Conservation (phyloP, 2,329 filamentous ascomycete genomes). For the Thyridium curvatum region DNA sequence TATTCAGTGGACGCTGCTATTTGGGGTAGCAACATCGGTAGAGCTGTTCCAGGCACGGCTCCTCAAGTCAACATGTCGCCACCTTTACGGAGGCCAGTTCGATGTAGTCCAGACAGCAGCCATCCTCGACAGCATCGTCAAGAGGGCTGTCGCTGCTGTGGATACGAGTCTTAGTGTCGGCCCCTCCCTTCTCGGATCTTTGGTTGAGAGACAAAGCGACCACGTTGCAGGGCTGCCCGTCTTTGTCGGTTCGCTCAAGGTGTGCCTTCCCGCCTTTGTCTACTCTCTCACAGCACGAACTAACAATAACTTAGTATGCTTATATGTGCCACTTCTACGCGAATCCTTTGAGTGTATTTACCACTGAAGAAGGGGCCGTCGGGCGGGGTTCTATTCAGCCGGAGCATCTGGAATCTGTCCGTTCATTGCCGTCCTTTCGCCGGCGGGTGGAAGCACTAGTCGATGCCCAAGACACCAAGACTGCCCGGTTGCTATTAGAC, state of each 20-base stretch:
- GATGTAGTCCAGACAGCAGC: slow-evolving; percentile 68
- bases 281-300: slow-evolving; percentile 1
- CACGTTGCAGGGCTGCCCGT: slow-evolving; percentile 71
- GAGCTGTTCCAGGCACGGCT: slow-evolving; percentile 73
- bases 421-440: slow-evolving; percentile 64
- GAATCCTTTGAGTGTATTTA: slow-evolving; percentile 64
- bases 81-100: slow-evolving; percentile 66
- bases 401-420: slow-evolving; percentile 61
- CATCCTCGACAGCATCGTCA: slow-evolving; percentile 68
- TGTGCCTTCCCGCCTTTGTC: slow-evolving; percentile 19
- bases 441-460: slow-evolving; percentile 42
- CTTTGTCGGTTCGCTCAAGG: slow-evolving; percentile 65
- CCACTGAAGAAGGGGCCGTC: slow-evolving; percentile 26
- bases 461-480: slow-evolving; percentile 29
- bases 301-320: slow-evolving; percentile 51
- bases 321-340: slow-evolving; percentile 86
- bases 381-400: slow-evolving; percentile 36
- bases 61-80: slow-evolving; percentile 60
- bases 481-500: slow-evolving; percentile 50
- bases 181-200: slow-evolving; percentile 50
- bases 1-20: slow-evolving; percentile 70
- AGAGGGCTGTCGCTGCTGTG: slow-evolving; percentile 52
- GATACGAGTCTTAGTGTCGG: slow-evolving; percentile 57
- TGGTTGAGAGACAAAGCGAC: slow-evolving; percentile 68
- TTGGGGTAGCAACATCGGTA: slow-evolving; percentile 76